These are phyloP conservation scores for Acidiella bohemica DNA, from an alignment of 495 filamentous ascomycete species.

Conservation along the genomic window DNA sequence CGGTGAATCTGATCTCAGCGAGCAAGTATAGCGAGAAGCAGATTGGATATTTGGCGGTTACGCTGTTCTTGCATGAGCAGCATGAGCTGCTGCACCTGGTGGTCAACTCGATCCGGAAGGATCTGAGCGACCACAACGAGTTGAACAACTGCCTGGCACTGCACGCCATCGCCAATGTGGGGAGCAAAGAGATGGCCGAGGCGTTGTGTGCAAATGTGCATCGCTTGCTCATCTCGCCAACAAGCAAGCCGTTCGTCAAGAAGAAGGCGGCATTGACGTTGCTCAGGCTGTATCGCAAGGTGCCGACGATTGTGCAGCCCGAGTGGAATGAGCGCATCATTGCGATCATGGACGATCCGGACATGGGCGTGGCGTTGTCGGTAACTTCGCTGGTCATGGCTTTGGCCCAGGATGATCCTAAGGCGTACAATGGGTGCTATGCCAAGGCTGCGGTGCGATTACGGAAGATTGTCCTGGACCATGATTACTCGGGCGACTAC, in stretches of 20 bases:
- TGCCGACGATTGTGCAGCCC: constrained; percentile 79
- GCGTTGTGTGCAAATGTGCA: constrained; percentile 88
- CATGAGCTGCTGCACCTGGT: constrained; percentile 94
- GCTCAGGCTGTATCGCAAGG: constrained; percentile 90
- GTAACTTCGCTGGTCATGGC: constrained; percentile 96
- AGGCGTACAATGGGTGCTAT: constrained; percentile 87
- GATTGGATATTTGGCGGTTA: constrained; percentile 96
- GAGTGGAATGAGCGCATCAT: constrained; percentile 98
- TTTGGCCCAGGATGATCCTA: constrained; percentile 79
- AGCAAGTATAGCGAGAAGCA: constrained; percentile 99
- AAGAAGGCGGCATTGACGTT: constrained; percentile 97
- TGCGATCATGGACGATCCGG: constrained; percentile 91
- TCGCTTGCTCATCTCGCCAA: constrained; percentile 84
- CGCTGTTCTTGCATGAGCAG: constrained; percentile 90
- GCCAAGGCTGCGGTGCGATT: constrained; percentile 80
- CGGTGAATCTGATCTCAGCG: constrained; percentile 91
- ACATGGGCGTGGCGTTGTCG: constrained; percentile 88
- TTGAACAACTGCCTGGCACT: constrained; percentile 95
- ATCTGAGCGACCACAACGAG: constrained; percentile 87
- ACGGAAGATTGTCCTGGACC: constrained; percentile 79
- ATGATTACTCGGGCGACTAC: constrained; percentile 76
- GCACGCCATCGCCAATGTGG: constrained; percentile 97
- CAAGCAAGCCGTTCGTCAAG: constrained; percentile 95
- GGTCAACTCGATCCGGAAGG: constrained; percentile 97
- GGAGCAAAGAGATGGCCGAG: constrained; percentile 92